phyloP scores from a whole-genome alignment of 495 filamentous ascomycete genomes.

The Ramalina intermedia region DNA sequence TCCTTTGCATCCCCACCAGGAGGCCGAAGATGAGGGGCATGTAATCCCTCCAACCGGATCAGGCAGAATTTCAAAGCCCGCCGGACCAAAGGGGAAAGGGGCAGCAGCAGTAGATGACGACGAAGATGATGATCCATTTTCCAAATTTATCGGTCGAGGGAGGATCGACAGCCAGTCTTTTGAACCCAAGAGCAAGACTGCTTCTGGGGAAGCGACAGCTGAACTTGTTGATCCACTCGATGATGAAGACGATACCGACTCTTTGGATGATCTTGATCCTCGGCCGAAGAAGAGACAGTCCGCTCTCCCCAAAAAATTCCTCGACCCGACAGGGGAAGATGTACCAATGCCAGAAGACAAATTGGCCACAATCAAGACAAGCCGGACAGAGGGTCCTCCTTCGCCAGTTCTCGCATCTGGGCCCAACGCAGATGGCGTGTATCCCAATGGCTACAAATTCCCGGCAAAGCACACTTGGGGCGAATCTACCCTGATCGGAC shows the following conservation, averaged over 20 bases:
- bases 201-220: not conserved
- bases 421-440: conserved; percentile 18
- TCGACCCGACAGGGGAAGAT: conserved; percentile 5
- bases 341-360: conserved; percentile 6
- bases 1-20: conserved; percentile 8
- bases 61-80: not conserved
- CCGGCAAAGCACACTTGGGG: conserved; percentile 50
- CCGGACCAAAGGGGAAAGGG: not conserved
- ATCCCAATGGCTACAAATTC: conserved; percentile 53
- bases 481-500: conserved; percentile 35
- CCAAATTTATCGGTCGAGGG: conserved; percentile 13
- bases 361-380: not conserved
- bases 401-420: conserved; percentile 5
- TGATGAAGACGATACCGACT: conserved; percentile 7
- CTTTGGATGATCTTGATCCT: conserved; percentile 7
- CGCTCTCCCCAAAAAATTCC: conserved; percentile 12
- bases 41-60: not conserved
- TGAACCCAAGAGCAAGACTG: conserved; percentile 1
- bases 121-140: conserved; percentile 9
- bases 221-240: not conserved
- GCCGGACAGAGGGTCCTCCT: not conserved
- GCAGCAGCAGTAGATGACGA: conserved; percentile 1
- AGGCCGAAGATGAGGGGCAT: conserved; percentile 10
- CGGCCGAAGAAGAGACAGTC: conserved; percentile 2
- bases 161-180: conserved; percentile 16